Evolutionary conservation across 2,329 filamentous ascomycete species (phyloP).

Genomic region (Cladosporium colombiae): DNA sequence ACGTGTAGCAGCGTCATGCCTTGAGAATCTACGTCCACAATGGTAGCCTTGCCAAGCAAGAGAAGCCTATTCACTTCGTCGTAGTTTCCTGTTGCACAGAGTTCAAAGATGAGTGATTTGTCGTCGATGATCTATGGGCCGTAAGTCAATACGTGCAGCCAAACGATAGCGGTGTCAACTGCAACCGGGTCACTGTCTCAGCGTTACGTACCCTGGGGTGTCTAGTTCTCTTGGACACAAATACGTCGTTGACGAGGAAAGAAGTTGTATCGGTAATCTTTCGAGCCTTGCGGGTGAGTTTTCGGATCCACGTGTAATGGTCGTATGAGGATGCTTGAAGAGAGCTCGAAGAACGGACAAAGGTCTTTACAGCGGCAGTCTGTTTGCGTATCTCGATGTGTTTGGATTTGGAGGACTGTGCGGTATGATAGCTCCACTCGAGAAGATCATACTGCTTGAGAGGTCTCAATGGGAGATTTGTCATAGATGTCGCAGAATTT

Average conservation of each 20-base stretch:
- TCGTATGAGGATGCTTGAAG: neutral
- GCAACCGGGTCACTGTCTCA: neutral
- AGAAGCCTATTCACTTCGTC: neutral
- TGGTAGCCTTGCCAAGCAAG: neutral
- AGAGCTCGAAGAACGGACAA: neutral
- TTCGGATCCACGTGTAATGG: neutral
- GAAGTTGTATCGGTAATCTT: neutral
- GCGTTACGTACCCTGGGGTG: neutral
- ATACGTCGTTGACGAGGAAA: neutral
- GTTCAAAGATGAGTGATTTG: neutral
- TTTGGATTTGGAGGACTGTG: neutral
- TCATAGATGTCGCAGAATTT: neutral
- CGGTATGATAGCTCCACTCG: neutral
- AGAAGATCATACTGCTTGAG: neutral
- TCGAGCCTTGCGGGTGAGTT: neutral
- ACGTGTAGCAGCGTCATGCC: neutral
- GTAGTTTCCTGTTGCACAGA: neutral
- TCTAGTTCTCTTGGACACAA: neutral
- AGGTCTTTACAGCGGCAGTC: neutral
- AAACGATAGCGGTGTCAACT: neutral
- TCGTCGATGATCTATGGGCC: neutral
- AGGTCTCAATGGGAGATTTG: neutral
- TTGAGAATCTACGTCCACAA: neutral
- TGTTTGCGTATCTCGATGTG: neutral
- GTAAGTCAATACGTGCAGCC: neutral